Base-by-base conservation (phyloP, 257 asterid genomes). In the Dorcoceras hygrometricum region DNA sequence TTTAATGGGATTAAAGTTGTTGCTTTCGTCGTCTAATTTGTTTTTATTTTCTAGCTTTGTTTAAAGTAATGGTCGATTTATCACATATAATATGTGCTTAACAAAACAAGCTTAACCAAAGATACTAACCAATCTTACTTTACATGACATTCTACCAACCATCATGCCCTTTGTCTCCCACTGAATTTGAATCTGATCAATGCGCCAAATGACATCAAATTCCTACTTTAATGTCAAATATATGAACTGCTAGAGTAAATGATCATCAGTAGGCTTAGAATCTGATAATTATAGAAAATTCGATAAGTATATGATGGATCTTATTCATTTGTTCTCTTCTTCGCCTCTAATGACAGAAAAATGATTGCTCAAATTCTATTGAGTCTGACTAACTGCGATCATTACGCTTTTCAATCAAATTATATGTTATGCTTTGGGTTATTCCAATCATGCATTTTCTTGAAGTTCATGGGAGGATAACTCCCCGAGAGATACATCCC, bases 1-100 rank as follows among this genome's bases (percentile, higher is more conserved):
- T 66, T 74, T 83, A 71, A 73, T 83, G 34, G 48, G 67, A 76
- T 77, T 73, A 76, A 82, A 85, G 86, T 75, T 77, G 82, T 80
- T 71, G 68, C 71, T 71, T 77, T 74, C 1, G 34, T 29, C n/a
- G n/a, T n/a, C n/a, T n/a, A 3, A 39, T 11, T 11, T 39, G 34
- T 39, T 10, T 39, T 14, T 12, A 12, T 2, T 39, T 39, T 14
- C 0, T 11, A 1, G 4, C 50, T 39, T 39, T 39, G 18, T 10
- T 12, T 39, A 2, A 39, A 23, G 31, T 25, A 56, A 56, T 22
- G 2, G 18, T 1, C 7, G 31, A 19, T 55, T 23, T 56, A 8
- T 57, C 20, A 19, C 20, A n/a, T n/a, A 11, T 57, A 29, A 25
- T 0, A 12, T 23, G 22, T 20, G 10, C n/a, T n/a, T 14, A 11